Evolutionary conservation across 345 rosid species (phyloP), one percentile per base, ranked within the genome.

Genomic region (Bruguiera parviflora): DNA sequence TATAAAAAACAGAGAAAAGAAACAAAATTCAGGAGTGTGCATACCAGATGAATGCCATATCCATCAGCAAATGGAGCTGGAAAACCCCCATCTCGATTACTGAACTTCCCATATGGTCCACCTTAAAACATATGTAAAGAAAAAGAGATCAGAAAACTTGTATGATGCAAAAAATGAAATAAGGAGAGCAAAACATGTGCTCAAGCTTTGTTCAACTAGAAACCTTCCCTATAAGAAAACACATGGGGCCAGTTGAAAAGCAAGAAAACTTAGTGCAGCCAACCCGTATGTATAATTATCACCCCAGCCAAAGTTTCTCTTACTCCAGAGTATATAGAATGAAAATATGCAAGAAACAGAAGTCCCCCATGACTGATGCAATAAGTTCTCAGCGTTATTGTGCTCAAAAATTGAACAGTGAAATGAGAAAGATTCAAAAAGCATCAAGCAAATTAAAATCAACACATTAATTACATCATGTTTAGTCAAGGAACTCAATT

Each of bases 31-130:
- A 65, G 29, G 43, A 78, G 66, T 58, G 64, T 5, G 31, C 29
- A 39, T 84, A 95, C 99, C 97, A 79, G 59, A 77, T 73, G 87
- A 87, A 47, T 71, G 37, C 80, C 84, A 78, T 87, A 85, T 68
- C 77, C 86, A 76, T 85, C 85, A 66, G 92, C 96, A 83, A 86
- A 87, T 22, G 87, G 79, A 67, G 89, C 80, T 61, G 88, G 77
- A 70, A 73, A 86, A 55, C 77, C 69, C n/a, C 87, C 92, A 27
- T 84, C 96, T 31, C 69, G 66, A 62, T 64, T 78, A 72, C 66
- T 77, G 64, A 77, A 86, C 73, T 82, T 85, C 85, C 92, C 96
- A 82, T 92, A 90, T 5, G 84, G 71, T 78, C 84, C 91, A 71
- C 92, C 97, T 90, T 53, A 66, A 66, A 67, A 69, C 60, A 62